Conservation (phyloP, 2,329 filamentous ascomycete species). For the Stagonosporopsis tanaceti region DNA sequence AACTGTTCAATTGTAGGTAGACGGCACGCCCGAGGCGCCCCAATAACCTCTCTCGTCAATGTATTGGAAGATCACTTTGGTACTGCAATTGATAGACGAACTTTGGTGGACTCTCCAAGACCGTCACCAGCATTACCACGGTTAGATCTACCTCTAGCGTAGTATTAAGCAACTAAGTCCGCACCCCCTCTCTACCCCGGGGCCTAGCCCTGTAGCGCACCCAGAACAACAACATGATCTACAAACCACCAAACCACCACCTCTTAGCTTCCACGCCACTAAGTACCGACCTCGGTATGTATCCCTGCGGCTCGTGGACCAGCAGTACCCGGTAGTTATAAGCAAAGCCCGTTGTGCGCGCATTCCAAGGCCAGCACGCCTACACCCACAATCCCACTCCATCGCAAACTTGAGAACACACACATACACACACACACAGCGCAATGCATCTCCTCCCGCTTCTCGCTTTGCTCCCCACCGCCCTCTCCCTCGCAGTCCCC, state of each 20-base stretch:
- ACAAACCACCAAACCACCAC: background rate
- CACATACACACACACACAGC: background rate
- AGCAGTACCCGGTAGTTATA: background rate
- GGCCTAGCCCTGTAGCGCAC: conserved; percentile 1
- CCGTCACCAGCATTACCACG: conserved; percentile 6
- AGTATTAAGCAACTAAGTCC: background rate
- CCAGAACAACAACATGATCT: background rate
- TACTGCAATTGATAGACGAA: no score
- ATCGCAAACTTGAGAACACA: background rate
- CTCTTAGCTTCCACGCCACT: background rate
- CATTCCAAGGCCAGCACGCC: no score
- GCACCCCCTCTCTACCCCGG: background rate
- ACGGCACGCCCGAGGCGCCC: no score
- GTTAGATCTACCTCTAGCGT: conserved; percentile 5
- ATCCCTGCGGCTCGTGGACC: background rate
- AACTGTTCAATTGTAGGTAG: no score
- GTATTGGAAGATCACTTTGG: no score
- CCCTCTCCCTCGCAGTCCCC: conserved; percentile 6
- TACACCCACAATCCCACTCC: background rate
- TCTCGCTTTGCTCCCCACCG: background rate
- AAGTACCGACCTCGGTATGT: conserved; percentile 1
- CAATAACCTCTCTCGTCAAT: no score
- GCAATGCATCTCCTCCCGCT: background rate
- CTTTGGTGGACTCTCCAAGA: background rate
- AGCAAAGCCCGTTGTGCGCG: background rate